Evolutionary conservation across 495 filamentous ascomycete genomes (phyloP).

Genomic region (Aspergillus taichungensis): DNA sequence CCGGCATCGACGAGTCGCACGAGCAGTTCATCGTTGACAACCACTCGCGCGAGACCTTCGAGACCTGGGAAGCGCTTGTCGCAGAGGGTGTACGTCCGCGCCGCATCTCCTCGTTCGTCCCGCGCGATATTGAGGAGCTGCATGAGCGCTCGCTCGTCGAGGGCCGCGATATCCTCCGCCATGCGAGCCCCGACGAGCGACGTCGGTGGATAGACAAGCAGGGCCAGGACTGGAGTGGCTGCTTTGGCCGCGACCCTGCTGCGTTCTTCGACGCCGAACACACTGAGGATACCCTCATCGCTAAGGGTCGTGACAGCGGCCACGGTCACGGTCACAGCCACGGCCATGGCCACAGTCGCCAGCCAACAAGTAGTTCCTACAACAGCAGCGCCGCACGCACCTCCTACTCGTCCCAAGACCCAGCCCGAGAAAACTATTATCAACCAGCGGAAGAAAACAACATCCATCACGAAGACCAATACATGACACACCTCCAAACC

Average conservation of each 20-base stretch:
- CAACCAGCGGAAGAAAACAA: not conserved
- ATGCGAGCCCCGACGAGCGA: conserved; percentile 59
- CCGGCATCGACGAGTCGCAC: conserved; percentile 86
- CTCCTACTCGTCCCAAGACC: no score
- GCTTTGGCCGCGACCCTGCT: conserved; percentile 61
- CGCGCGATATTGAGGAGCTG: conserved; percentile 53
- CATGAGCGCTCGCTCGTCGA: conserved; percentile 73
- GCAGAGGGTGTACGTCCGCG: conserved; percentile 71
- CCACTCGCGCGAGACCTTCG: conserved; percentile 82
- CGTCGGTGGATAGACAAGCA: conserved; percentile 69
- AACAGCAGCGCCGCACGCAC: no score
- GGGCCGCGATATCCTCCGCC: conserved; percentile 68
- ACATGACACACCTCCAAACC: not conserved
- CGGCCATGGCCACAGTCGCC: no score
- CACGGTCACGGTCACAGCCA: no score
- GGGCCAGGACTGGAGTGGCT: conserved; percentile 83
- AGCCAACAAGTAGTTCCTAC: no score
- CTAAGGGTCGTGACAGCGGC: no score
- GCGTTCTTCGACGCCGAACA: conserved; percentile 35
- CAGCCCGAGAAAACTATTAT: not conserved
- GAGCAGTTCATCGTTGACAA: conserved; percentile 76
- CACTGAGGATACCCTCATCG: no score
- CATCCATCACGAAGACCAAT: not conserved
- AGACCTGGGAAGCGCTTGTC: conserved; percentile 86
- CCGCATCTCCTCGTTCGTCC: conserved; percentile 58